Evolutionary conservation across 2,329 filamentous ascomycete species (phyloP).

Genomic region (Fusarium citri): DNA sequence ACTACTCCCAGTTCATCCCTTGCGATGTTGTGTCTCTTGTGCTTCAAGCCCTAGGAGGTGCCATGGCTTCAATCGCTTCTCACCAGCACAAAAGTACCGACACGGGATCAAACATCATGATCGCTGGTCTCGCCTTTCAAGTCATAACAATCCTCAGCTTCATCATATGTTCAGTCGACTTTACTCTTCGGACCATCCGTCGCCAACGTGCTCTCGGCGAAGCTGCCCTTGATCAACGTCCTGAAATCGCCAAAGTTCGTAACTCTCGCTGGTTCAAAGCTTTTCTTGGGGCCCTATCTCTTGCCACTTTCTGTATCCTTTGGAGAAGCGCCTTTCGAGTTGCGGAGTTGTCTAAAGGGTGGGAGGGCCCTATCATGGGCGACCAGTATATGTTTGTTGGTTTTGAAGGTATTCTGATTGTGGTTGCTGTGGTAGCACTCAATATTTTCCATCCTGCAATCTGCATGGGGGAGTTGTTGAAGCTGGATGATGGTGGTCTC

Average conservation of each 20-base stretch:
- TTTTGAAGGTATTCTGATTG: conserved; percentile 67
- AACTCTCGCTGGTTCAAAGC: conserved; percentile 59
- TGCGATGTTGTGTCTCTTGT: conserved; percentile 71
- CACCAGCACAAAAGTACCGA: conserved; percentile 50
- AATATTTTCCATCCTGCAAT: conserved; percentile 54
- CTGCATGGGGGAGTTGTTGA: conserved; percentile 47
- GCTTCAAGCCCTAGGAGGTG: conserved; percentile 71
- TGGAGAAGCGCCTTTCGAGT: conserved; percentile 74
- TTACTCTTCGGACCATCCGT: conserved; percentile 56
- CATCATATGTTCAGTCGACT: conserved; percentile 62
- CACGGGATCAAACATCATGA: conserved; percentile 70
- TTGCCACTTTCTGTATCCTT: conserved; percentile 73
- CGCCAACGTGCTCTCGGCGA: conserved; percentile 51
- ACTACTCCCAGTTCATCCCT: conserved; percentile 65
- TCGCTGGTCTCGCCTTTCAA: conserved; percentile 72
- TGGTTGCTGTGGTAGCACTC: conserved; percentile 58
- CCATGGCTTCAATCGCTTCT: conserved; percentile 59
- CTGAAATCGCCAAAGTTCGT: conserved; percentile 53
- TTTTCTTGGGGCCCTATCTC: conserved; percentile 65
- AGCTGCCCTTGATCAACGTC: conserved; percentile 54
- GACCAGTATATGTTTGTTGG: conserved; percentile 67
- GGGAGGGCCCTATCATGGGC: conserved; percentile 67
- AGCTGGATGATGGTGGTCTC: conserved; percentile 42
- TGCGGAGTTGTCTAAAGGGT: conserved; percentile 73
- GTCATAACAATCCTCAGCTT: conserved; percentile 69